phyloP scores from a whole-genome alignment of 1,139 yeast species.

The Taiozyma sp. region DNA sequence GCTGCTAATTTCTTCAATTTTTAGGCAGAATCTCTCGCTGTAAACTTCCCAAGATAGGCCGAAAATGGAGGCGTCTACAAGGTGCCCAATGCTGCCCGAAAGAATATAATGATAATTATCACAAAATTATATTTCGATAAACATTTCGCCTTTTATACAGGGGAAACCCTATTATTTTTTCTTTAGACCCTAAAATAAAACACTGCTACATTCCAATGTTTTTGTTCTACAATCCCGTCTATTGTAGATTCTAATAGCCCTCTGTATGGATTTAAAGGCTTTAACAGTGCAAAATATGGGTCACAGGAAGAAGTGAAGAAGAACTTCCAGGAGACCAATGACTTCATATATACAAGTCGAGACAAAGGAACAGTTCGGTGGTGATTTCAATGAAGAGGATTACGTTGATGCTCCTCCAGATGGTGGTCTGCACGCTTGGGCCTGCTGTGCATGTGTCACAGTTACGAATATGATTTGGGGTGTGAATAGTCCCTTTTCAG shows the following conservation, averaged over 20 bases:
- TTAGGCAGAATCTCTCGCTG: neutral
- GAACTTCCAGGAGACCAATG: neutral
- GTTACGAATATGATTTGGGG: conserved; percentile 52
- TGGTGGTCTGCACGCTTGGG: conserved; percentile 56
- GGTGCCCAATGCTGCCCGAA: neutral
- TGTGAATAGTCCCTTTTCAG: conserved; percentile 51
- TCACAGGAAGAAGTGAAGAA: neutral
- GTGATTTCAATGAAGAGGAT: conserved; percentile 29
- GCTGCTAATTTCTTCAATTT: too few relatives aligned
- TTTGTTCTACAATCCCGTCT: too few relatives aligned
- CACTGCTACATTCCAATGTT: too few relatives aligned
- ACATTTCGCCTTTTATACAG: neutral
- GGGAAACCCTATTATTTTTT: neutral
- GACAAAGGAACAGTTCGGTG: conserved; percentile 10
- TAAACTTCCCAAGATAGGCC: neutral
- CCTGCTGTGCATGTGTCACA: conserved; percentile 46
- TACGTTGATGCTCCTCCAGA: conserved; percentile 42
- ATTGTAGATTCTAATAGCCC: neutral
- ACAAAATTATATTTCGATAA: neutral
- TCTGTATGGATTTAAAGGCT: neutral
- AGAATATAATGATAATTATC: neutral
- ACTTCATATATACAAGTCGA: neutral
- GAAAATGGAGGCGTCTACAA: neutral
- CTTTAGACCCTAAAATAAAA: too few relatives aligned
- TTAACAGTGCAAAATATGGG: neutral